These are phyloP conservation scores for Monoraphidium neglectum DNA, from an alignment of 139 green algal genomes.

Conservation along the genomic window DNA sequence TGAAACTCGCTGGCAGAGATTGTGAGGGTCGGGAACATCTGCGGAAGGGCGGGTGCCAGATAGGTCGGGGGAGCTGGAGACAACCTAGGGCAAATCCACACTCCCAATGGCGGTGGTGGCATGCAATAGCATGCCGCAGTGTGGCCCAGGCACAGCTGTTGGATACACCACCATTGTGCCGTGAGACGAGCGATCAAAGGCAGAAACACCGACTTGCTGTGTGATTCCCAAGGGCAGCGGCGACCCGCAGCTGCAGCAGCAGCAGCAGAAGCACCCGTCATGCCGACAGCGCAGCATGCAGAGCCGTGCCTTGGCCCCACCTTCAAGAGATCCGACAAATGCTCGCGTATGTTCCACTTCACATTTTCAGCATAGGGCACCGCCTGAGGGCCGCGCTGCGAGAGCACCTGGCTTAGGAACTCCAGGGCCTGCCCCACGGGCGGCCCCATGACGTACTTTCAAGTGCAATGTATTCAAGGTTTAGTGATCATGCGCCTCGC, in stretches of 20 bases:
- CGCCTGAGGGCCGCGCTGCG: conserved; percentile 46
- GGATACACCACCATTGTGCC: too few relatives aligned
- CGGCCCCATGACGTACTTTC: not conserved
- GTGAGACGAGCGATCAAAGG: too few relatives aligned
- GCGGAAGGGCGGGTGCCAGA: conserved; percentile 4
- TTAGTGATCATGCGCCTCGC: too few relatives aligned
- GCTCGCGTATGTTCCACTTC: conserved; percentile 70
- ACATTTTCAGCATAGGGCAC: conserved; percentile 66
- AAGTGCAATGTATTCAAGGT: not conserved
- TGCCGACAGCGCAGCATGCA: not conserved
- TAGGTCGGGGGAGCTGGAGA: not conserved
- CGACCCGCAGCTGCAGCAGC: not conserved
- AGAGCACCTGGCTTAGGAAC: conserved; percentile 47
- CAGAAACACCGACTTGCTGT: too few relatives aligned
- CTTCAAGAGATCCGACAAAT: conserved; percentile 69
- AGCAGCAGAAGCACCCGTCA: too few relatives aligned
- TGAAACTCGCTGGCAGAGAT: conserved; percentile 58
- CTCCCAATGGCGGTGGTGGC: too few relatives aligned
- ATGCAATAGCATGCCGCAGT: too few relatives aligned
- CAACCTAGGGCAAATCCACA: too few relatives aligned
- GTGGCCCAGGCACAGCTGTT: too few relatives aligned
- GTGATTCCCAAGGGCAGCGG: too few relatives aligned
- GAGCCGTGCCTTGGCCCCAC: conserved; percentile 17
- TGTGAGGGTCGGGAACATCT: conserved; percentile 71
- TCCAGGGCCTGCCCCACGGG: conserved; percentile 19